Percentiles rank a stretch among this genome's conserved stretches.
Conservation (phyloP, 2,329 filamentous ascomycete genomes). For the Cordyceps tenuipes region DNA sequence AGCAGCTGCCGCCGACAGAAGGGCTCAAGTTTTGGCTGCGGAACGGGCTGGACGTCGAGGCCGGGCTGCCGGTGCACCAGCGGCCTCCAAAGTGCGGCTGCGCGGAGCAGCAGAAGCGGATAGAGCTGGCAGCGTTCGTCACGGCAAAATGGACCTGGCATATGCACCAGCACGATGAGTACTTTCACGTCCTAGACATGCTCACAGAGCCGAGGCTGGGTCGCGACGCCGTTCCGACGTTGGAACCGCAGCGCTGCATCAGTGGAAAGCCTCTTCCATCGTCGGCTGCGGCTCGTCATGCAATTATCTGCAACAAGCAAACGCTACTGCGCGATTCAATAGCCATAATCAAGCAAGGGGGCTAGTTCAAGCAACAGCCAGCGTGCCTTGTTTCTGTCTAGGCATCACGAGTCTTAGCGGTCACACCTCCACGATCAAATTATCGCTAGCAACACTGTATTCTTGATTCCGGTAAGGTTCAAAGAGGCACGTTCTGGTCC, state of each 20-base stretch:
- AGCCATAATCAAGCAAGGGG: background rate
- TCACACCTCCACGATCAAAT: too few relatives aligned
- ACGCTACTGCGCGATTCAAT: background rate
- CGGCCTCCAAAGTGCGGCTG: background rate
- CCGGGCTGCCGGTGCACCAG: background rate
- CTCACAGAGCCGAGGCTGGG: background rate
- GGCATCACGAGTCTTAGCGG: too few relatives aligned
- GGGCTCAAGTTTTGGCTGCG: background rate
- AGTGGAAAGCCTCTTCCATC: background rate
- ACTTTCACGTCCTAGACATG: background rate
- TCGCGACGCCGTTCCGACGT: background rate
- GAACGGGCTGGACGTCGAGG: background rate
- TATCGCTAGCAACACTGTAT: too few relatives aligned
- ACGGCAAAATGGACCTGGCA: background rate
- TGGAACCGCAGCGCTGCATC: background rate
- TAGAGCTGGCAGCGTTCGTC: background rate
- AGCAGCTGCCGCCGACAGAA: background rate
- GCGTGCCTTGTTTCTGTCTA: too few relatives aligned
- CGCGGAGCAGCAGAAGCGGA: background rate
- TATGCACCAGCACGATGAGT: background rate
- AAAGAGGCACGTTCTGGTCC: too few relatives aligned
- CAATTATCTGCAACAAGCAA: slow-evolving; percentile 2
- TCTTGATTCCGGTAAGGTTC: background rate
- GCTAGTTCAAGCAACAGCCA: too few relatives aligned
- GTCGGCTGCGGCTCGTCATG: background rate